A percentile compares a stretch with the other conserved stretches of the same genome.
phyloP scores from a whole-genome alignment of 2,329 filamentous ascomycete genomes.

The Diplodia sapinea region DNA sequence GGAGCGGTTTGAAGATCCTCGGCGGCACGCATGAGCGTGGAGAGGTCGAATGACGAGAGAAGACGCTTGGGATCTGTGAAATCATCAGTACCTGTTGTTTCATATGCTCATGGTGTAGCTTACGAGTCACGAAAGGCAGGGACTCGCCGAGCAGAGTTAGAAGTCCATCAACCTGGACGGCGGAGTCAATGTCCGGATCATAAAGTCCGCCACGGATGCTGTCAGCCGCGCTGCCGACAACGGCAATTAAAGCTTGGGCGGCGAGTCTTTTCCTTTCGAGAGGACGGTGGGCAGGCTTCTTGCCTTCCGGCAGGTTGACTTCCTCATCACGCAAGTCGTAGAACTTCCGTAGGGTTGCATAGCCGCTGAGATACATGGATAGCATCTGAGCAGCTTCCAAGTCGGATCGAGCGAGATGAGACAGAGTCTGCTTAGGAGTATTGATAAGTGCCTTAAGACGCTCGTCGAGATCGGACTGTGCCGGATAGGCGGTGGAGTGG shows the following conservation, averaged over 20 bases:
- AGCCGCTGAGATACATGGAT: slow-evolving; percentile 85
- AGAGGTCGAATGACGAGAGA: slow-evolving; percentile 75
- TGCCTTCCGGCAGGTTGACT: slow-evolving; percentile 47
- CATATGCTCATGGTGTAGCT: slow-evolving; percentile 35
- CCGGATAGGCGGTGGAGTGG: slow-evolving; percentile 81
- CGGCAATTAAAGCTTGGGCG: slow-evolving; percentile 76
- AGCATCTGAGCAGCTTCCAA: slow-evolving; percentile 81
- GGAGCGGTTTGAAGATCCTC: slow-evolving; percentile 81
- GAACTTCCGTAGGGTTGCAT: slow-evolving; percentile 87
- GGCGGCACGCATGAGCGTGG: slow-evolving; percentile 74
- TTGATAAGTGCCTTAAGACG: slow-evolving; percentile 72
- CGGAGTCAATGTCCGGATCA: slow-evolving; percentile 78
- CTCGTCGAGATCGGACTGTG: slow-evolving; percentile 72
- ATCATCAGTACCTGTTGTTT: slow-evolving; percentile 37
- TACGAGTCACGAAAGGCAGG: slow-evolving; percentile 70
- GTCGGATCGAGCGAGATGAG: slow-evolving; percentile 74
- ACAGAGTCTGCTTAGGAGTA: slow-evolving; percentile 73
- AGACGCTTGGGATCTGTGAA: slow-evolving; percentile 56
- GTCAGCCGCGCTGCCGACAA: slow-evolving; percentile 84
- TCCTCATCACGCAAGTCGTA: slow-evolving; percentile 84
- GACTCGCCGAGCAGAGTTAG: slow-evolving; percentile 84
- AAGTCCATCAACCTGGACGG: slow-evolving; percentile 87
- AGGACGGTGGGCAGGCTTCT: slow-evolving; percentile 54
- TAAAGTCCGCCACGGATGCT: slow-evolving; percentile 91
- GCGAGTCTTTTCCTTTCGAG: slow-evolving; percentile 71